Evolutionary conservation across 805 yeast genomes (phyloP), one percentile per base, ranked within the genome.

Genomic region (Priceomyces haplophilus): DNA sequence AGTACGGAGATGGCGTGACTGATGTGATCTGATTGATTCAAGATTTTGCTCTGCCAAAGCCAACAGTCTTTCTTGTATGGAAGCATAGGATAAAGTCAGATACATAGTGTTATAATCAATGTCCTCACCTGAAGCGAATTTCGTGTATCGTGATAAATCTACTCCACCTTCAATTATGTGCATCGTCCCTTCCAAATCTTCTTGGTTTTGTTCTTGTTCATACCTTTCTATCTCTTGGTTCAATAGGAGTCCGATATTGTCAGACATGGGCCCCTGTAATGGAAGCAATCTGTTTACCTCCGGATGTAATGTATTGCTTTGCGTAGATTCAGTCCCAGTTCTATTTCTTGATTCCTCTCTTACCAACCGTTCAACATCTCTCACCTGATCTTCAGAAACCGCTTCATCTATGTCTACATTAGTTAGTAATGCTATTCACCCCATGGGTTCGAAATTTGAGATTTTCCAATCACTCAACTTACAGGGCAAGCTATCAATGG

Each of bases 11-110:
- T 55, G 43, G 48, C 57, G 48, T 58, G 73, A 41, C 62, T 72
- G 56, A 49, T 61, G 7, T 57, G 50, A 38, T 54, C 55, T 71
- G 66, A 75, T 44, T 58, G 74, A 59, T 53, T 61, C 42, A 58
- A 64, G 55, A 47, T 65, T 64, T 4, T 67, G 58, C 7, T 40
- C 41, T 23, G 65, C 43, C 15, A 75, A 47, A 29, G 60, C 53
- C 17, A 80, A 54, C n/a, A 71, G 65, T 15, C 78, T 51, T 21
- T 65, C 60, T 38, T 75, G 68, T 34, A 72, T 59, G 17, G 55
- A 47, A 3, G 75, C 53, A 51, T 73, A 73, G 23, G 71, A 66
- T 20, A 75, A 45, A 3, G 74, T 59, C 7, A 72, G 59, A 46
- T 65, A 62, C 49, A 69, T 45, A 19, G 55, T 53, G 32, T 54